Base-by-base conservation (phyloP, 2,329 filamentous ascomycete genomes). In the Hymenoscyphus salicellus region DNA sequence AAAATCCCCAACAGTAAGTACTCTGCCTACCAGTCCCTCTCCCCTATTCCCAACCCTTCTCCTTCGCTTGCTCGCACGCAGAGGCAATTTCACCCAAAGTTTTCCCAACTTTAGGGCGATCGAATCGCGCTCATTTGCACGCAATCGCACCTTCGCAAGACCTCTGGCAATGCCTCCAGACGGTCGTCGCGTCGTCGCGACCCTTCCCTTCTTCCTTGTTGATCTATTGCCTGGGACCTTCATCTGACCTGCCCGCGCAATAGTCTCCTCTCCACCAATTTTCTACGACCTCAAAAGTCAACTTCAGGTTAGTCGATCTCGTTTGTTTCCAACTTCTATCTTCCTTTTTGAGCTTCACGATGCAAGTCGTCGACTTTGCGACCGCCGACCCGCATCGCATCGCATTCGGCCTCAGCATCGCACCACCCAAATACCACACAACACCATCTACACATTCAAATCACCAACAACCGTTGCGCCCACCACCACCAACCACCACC, bases 121-220 rank as follows among this genome's bases (percentile, higher is more conserved):
- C 41, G 5, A 55, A 56, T 59, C 61, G 56, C 61, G 61, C 26
- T 46, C 61, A 63, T 58, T 63, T 60, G 61, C 61, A 20, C 38
- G n/a, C 43, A 55, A 41, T 36, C 33, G 46, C 62, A 5, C 6
- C 43, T 55, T 60, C 33, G 20, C 46, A 36, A 23, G 33, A 17
- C 57, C 30, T 63, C 26, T 63, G 26, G 46, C 62, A 60, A 63
- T 63, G 57, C 43, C 26, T 60, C 49, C 32, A 60, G 33, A 33
- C 46, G 14, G 46, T 56, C 62, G 57, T 41, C 62, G 62, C 62
- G 62, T 63, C 62, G 28, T 57, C 36, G 16, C 33, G 60, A 32
- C 57, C 62, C 30, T 60, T 43, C 17, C 32, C 55, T 57, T 26
- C 33, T 16, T 32, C 23, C 41, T 57, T 63, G 58, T 60, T 63